A percentile compares a stretch with the other conserved stretches of the same genome.
Conservation (phyloP, 225 moss, liverwort and hornwort genomes). For the Marchantia polymorpha region DNA sequence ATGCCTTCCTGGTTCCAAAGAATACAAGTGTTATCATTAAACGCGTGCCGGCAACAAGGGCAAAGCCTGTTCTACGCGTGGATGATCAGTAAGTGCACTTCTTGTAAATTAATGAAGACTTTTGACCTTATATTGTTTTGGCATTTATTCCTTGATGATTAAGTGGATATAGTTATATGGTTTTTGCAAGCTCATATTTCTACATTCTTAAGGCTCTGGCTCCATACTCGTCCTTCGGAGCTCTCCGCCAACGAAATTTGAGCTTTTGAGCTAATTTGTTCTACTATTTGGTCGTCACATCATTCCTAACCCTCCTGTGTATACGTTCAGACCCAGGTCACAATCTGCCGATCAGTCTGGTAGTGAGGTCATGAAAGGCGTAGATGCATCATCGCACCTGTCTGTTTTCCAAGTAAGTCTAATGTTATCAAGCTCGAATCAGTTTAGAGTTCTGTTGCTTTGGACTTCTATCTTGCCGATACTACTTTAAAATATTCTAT, state of each 20-base stretch:
- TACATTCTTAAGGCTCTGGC: background rate
- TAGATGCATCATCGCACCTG: constrained; percentile 44
- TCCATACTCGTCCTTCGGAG: background rate
- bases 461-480: background rate
- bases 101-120: background rate
- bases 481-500: background rate
- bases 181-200: background rate
- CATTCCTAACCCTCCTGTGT: background rate
- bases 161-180: background rate
- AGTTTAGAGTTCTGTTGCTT: background rate
- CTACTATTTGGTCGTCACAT: background rate
- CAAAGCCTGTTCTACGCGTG: constrained; percentile 79
- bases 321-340: constrained; percentile 41
- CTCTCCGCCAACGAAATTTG: background rate
- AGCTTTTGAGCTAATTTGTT: background rate
- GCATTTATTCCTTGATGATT: too few species aligned
- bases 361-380: constrained; percentile 51
- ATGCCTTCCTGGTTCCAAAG: constrained; percentile 82
- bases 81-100: constrained; percentile 62
- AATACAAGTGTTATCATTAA: constrained; percentile 94
- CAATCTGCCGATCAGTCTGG: constrained; percentile 49
- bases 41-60: constrained; percentile 77
- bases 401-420: constrained; percentile 51
- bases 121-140: too few species aligned
- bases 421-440: background rate